Base-by-base conservation (phyloP, 768 basidiomycete species). In the Tulasnella sp. region DNA sequence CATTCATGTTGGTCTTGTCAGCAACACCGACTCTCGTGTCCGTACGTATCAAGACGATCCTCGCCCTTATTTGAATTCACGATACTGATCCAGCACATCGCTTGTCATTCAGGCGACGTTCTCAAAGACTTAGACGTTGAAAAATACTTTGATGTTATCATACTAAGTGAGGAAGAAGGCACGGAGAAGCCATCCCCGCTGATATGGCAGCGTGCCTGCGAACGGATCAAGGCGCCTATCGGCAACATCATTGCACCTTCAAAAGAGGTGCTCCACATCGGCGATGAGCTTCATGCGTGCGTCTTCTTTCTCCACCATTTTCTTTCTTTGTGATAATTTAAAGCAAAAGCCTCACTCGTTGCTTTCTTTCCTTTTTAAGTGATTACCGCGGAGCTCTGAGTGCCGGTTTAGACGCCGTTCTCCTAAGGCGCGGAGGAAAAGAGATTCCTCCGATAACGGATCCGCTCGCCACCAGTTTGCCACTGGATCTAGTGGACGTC, bases 21-120 rank as follows among this genome's bases (percentile, higher is more conserved):
- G 83, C 69, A 90, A 90, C 66, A 78, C 80, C 1, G 87, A 90
- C 68, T 71, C 72, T 41, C 78, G 88, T 43, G 82, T 87, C 71
- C 75, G 87, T 88, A 69, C 52, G 79, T 60, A 49, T 21, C 17
- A 12, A n/a, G 43, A 46, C 22, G 21, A 53, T 25, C 63, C 30
- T 41, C 12, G n/a, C n/a, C n/a, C n/a, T n/a, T n/a, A n/a, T n/a
- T n/a, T n/a, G n/a, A n/a, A n/a, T 5, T 17, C 21, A 27, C 25
- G 22, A 12, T 10, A n/a, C 9, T 42, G 44, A 31, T 22, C 41
- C 27, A 44, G 8, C 46, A 27, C 11, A 4, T 27, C 15, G 19
- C 3, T 9, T 5, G 30, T 19, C n/a, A 67, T 46, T 71, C 46
- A 75, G 74, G 66, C n/a, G 61, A 63, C 4, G 84, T 68, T 10